Evolutionary conservation across 106 monocot species (phyloP).

Genomic region (Phalaenopsis equestris): DNA sequence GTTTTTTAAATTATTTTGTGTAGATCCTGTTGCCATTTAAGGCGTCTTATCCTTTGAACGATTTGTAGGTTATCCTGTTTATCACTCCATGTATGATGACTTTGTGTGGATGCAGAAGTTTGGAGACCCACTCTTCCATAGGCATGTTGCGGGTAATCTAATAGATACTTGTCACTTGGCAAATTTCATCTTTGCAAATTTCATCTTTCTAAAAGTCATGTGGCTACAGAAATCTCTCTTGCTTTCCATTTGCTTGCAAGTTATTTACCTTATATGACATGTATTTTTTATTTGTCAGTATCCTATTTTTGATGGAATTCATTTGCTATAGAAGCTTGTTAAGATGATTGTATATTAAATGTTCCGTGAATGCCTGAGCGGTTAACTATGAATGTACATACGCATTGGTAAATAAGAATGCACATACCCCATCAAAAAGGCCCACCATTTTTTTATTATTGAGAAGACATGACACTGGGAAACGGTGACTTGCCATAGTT

Average conservation of each 20-base stretch:
- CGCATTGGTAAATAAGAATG: too few species aligned
- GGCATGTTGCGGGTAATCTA: slow-evolving; percentile 40
- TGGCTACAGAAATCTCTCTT: not conserved
- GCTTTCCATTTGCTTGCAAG: not conserved
- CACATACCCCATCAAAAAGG: too few species aligned
- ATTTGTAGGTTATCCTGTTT: slow-evolving; percentile 37
- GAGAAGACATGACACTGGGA: too few species aligned
- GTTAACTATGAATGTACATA: too few species aligned
- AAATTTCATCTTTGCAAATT: too few species aligned
- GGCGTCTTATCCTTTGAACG: not conserved
- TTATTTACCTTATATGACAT: too few species aligned
- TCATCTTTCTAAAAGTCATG: not conserved
- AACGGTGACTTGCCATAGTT: too few species aligned
- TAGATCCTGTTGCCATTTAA: not conserved
- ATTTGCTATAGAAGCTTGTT: not conserved
- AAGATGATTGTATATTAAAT: too few species aligned
- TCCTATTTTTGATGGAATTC: too few species aligned
- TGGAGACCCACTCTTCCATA: slow-evolving; percentile 48
- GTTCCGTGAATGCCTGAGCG: too few species aligned
- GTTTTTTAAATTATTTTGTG: not conserved
- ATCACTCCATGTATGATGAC: slow-evolving; percentile 55
- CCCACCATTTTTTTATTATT: too few species aligned
- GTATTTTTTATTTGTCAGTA: too few species aligned
- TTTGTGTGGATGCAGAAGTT: slow-evolving; percentile 59
- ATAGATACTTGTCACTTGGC: not conserved